A percentile compares a stretch with the other conserved stretches of the same genome.
These are phyloP conservation scores for Chlorella sp. DNA, from an alignment of 139 green algal species.

Conservation along the genomic window DNA sequence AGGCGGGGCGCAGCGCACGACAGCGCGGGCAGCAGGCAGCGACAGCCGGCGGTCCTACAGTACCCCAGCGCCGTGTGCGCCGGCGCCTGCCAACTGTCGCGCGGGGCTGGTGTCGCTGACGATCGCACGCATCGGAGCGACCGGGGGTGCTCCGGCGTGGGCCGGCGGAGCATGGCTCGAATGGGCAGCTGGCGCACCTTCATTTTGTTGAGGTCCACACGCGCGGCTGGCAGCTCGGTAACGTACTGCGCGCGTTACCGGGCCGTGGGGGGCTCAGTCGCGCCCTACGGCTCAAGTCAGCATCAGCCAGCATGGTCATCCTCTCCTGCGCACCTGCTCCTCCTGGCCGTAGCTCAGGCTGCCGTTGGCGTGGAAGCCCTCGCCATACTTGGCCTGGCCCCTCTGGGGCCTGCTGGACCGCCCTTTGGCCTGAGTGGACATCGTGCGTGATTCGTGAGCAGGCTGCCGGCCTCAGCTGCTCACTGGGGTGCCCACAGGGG, in stretches of 20 bases:
- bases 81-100: too few relatives aligned
- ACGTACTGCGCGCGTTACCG: neutral
- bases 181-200: slow-evolving; percentile 11
- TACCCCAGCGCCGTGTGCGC: too few relatives aligned
- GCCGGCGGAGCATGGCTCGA: neutral
- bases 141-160: too few relatives aligned
- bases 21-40: neutral
- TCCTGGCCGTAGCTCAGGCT: neutral
- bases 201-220: slow-evolving; percentile 44
- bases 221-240: slow-evolving; percentile 16
- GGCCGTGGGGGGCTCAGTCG: neutral
- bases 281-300: neutral
- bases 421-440: too few relatives aligned
- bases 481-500: too few relatives aligned
- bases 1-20: neutral
- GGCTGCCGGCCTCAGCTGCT: too few relatives aligned
- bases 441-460: too few relatives aligned
- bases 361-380: neutral
- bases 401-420: neutral
- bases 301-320: neutral
- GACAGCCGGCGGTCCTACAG: too few relatives aligned
- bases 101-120: too few relatives aligned
- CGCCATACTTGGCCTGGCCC: neutral
- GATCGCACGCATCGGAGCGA: too few relatives aligned
- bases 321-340: neutral